Evolutionary conservation across 805 yeast species (phyloP), one percentile per base, ranked within the genome.

Genomic region (Pichia occidentalis): DNA sequence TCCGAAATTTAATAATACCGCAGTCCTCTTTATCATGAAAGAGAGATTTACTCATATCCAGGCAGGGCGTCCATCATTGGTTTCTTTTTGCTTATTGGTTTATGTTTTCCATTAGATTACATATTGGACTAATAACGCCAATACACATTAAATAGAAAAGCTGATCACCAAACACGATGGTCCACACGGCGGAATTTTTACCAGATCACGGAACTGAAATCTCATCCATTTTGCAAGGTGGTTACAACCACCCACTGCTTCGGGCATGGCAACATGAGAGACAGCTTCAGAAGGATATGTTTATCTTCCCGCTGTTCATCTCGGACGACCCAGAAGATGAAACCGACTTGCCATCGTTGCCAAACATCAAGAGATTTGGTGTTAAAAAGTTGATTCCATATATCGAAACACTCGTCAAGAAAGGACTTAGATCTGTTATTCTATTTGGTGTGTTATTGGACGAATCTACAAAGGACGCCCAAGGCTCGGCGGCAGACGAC

Each of bases 191-290:
- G 5, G 78, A 82, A 54, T 87, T 72, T 52, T 64, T 82, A 36
- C 73, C 75, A 13, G 62, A 67, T 1, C 65, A 69, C 18, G 73
- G 73, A 24, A 75, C 88, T 1, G 66, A 70, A 25, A 74, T 85
- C 44, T 70, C 86, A 11, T 83, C 95, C 6, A 65, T 92, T 29
- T 68, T 92, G 29, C 90, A 92, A 45, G 96, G 97, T 43, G 97
- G 97, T 4, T 92, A 88, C 63, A 84, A 85, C 60, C 95, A 88
- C 53, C 94, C 96, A 1, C 68, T 90, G 31, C 55, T 85, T 16
- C 73, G 98, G 51, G 79, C 74, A 57, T 92, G 98, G 98, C 98
- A 92, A 60, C 73, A 72, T 48, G 90, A 81, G 56, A 73, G 87
- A 50, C 90, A 79, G 59, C 70, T 92, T 39, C 70, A 81, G 23